Evolutionary conservation across 2,329 filamentous ascomycete genomes (phyloP).

Genomic region (Aureobasidium sp.): DNA sequence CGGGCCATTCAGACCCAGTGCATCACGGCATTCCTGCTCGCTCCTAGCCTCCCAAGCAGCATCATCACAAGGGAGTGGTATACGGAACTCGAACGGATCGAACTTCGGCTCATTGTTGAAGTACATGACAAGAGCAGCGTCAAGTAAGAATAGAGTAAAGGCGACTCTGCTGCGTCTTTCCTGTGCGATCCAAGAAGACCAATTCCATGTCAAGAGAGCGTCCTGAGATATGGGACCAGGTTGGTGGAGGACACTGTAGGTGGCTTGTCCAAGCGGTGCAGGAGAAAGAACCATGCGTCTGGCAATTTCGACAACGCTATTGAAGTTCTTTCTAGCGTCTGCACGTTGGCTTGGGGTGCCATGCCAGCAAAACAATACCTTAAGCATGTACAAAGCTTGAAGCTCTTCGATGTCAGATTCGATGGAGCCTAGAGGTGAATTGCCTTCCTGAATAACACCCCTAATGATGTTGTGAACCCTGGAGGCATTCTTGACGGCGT

Average conservation of each 20-base stretch:
- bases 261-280: constrained; percentile 39
- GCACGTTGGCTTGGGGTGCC: constrained; percentile 60
- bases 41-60: constrained; percentile 64
- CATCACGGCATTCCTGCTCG: constrained; percentile 54
- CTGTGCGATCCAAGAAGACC: constrained; percentile 62
- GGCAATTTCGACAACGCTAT: constrained; percentile 50
- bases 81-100: constrained; percentile 55
- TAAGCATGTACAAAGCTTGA: constrained; percentile 58
- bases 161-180: constrained; percentile 61
- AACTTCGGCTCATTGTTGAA: constrained; percentile 63
- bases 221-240: constrained; percentile 40
- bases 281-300: constrained; percentile 53
- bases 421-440: constrained; percentile 33
- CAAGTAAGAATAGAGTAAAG: constrained; percentile 58
- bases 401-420: constrained; percentile 54
- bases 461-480: constrained; percentile 42
- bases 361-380: constrained; percentile 61
- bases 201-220: constrained; percentile 52
- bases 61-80: constrained; percentile 67
- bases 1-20: constrained; percentile 56
- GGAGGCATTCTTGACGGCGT: constrained; percentile 52
- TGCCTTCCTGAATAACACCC: constrained; percentile 34
- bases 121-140: constrained; percentile 60
- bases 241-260: constrained; percentile 55
- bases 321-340: constrained; percentile 53